Base-by-base conservation (phyloP, 2,329 filamentous ascomycete genomes). In the Pestalotiopsis sp. region DNA sequence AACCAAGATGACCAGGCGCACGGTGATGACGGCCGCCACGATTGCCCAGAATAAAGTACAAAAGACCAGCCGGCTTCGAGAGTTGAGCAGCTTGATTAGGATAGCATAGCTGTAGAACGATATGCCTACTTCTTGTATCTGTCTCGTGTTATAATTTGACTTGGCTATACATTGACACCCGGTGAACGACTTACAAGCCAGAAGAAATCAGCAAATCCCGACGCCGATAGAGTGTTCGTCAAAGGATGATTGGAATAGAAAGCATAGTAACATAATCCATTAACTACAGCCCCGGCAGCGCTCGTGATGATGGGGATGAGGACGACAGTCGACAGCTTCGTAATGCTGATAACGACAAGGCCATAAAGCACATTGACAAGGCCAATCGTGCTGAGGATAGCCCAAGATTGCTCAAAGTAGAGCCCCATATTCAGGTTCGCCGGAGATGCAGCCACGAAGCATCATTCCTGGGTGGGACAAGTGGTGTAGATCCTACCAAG, bases 21-120 rank as follows among this genome's bases (percentile, higher is more conserved):
- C 82, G 0, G 83, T 77, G 2, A 79, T 75, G 52, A 89, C 86
- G 11, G 87, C 79, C 1, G 84, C 78, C 55, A 91, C 78, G 70
- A 91, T 87, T 3, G 83, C 84, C 70, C 88, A 90, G 71, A 90
- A 87, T 3, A 90, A 81, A 3, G 76, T 75, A 27, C 27, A 80
- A 69, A 88, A 88, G 3, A 86, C 77, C 2, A 80, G 75, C 70
- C 78, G 76, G 14, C 74, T 74, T n/a, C 72, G 72, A 65, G 83
- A 81, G 68, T 82, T 82, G 0, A 89, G 78, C 23, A 87, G 81
- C 31, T 84, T 82, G 17, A 80, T 82, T 0, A 88, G 79, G 67
- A 87, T 86, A 45, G 86, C 79, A 72, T 86, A 88, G 66, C 86
- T 87, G 65, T 83, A 84, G 65, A 84, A 82, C 0, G 81, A 83